Conservation (phyloP, 495 filamentous ascomycete genomes). For the Staphylotrichum longicolle region DNA sequence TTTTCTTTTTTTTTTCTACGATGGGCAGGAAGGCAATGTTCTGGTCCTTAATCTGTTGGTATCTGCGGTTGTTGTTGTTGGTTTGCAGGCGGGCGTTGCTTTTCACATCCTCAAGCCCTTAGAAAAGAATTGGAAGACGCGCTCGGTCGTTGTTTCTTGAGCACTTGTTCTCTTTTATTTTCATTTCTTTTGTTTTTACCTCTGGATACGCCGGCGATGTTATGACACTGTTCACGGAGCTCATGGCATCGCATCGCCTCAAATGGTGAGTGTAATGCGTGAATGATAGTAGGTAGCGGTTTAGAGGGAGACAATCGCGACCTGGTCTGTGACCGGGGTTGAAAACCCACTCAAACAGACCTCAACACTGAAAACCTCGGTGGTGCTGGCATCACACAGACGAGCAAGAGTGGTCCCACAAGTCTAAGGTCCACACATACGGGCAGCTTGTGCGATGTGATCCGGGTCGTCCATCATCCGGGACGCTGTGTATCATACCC, state of each 20-base stretch:
- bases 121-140: constrained; percentile 14
- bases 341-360: background rate
- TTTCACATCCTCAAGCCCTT: background rate
- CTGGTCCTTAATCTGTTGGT: constrained; percentile 16
- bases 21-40: constrained; percentile 7
- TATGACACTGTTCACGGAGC: constrained; percentile 11
- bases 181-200: background rate
- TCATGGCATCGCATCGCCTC: constrained; percentile 10
- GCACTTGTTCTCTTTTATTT: constrained; percentile 5
- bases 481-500: background rate
- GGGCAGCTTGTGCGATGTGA: background rate
- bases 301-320: background rate
- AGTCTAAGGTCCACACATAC: background rate
- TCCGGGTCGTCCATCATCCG: background rate
- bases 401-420: too few species aligned
- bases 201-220: constrained; percentile 8
- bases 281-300: background rate
- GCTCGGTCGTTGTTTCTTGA: constrained; percentile 4
- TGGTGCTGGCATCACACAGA: too few species aligned
- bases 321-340: constrained; percentile 19
- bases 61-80: constrained; percentile 11
- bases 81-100: constrained; percentile 1
- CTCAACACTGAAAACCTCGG: too few species aligned
- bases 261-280: constrained; percentile 10
- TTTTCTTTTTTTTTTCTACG: constrained; percentile 6